phyloP scores from a whole-genome alignment of 1,139 yeast genomes.

The Hansenula sp. region DNA sequence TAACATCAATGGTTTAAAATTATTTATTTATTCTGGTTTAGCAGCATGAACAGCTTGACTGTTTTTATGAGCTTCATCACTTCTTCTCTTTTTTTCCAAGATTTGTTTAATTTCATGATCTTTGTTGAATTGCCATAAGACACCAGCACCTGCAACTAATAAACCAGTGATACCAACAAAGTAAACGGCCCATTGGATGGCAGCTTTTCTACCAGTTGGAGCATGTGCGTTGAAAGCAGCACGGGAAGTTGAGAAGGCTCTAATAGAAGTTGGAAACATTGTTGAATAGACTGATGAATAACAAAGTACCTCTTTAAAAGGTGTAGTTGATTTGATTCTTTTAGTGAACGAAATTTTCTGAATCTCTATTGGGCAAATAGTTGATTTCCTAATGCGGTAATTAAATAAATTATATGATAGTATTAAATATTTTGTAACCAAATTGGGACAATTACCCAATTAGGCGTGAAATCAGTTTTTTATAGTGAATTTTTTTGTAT shows the following conservation, averaged over 20 bases:
- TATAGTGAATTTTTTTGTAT: not conserved
- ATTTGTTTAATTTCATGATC: conserved; percentile 14
- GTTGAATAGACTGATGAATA: not conserved
- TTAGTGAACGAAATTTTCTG: not conserved
- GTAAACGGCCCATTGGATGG: conserved; percentile 19
- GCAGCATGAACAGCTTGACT: conserved; percentile 1
- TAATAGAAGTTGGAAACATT: conserved; percentile 22
- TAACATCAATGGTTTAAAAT: too few relatives aligned
- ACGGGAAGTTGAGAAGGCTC: conserved; percentile 21
- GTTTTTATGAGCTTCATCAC: not conserved
- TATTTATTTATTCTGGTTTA: not conserved
- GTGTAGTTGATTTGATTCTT: not conserved
- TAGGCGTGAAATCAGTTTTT: too few relatives aligned
- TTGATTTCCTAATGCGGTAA: conserved; percentile 13
- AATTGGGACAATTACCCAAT: conserved; percentile 6
- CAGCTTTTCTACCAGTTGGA: conserved; percentile 14
- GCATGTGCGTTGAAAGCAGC: conserved; percentile 18
- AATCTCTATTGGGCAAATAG: conserved; percentile 2
- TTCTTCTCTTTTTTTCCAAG: conserved; percentile 6
- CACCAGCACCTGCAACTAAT: conserved; percentile 17
- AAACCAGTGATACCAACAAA: conserved; percentile 20
- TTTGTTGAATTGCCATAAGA: conserved; percentile 20
- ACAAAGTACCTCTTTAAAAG: not conserved
- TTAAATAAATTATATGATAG: conserved; percentile 1
- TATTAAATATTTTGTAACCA: not conserved